Conservation (phyloP, 1,139 yeast genomes). For the Hanseniaspora gamundiae region DNA sequence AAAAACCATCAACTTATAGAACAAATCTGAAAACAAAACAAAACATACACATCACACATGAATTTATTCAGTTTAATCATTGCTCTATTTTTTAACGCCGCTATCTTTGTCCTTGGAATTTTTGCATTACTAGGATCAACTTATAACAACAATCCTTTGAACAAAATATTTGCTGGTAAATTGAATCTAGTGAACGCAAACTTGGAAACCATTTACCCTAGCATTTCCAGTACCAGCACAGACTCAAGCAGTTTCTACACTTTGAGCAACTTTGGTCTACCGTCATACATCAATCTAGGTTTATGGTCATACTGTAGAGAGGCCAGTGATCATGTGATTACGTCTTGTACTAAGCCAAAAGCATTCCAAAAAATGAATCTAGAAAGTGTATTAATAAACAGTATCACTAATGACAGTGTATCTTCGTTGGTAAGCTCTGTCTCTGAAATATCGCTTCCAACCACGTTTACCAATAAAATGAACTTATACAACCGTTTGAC, state of each 20-base stretch:
- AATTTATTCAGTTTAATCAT: constrained; percentile 8
- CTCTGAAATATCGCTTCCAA: constrained; percentile 16
- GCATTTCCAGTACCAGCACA: constrained; percentile 5
- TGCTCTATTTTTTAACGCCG: constrained; percentile 15
- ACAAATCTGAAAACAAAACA: not conserved
- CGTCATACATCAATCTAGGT: constrained; percentile 20
- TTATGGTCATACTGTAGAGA: constrained; percentile 23
- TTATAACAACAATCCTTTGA: constrained; percentile 18
- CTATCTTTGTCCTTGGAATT: constrained; percentile 18
- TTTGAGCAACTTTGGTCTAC: constrained; percentile 12
- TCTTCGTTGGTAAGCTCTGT: constrained; percentile 12
- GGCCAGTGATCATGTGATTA: constrained; percentile 10
- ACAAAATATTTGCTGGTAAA: constrained; percentile 20
- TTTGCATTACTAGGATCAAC: constrained; percentile 23
- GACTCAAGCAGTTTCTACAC: not conserved
- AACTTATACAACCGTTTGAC: constrained; percentile 16
- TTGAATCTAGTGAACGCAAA: constrained; percentile 14
- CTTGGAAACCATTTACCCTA: constrained; percentile 11
- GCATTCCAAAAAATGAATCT: constrained; percentile 21
- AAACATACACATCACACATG: not conserved
- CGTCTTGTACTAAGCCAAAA: constrained; percentile 19
- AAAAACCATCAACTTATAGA: too few species aligned
- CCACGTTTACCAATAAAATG: constrained; percentile 15
- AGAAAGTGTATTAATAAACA: constrained; percentile 14
- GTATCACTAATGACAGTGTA: constrained; percentile 14